Percentiles rank a stretch among this genome's conserved stretches.
These are phyloP conservation scores for Breviolum minutum DNA, from an alignment of 73 alveolate species.

Conservation along the genomic window DNA sequence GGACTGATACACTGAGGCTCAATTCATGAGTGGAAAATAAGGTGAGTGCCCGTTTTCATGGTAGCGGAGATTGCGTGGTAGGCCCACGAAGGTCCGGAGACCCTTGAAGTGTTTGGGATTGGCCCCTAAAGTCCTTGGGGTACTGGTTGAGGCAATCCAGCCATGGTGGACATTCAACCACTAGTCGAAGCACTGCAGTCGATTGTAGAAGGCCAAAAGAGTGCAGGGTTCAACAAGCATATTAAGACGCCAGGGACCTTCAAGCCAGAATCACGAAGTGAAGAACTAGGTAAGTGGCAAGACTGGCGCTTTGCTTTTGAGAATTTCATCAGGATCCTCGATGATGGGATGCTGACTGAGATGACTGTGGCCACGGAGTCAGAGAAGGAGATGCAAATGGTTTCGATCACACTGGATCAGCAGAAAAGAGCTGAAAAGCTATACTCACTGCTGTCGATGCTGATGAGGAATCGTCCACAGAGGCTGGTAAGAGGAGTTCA, in stretches of 20 bases:
- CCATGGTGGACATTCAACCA: background rate
- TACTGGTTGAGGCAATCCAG: background rate
- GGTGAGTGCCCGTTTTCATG: background rate
- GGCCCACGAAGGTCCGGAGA: background rate
- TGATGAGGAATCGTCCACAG: background rate
- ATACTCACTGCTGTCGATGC: background rate
- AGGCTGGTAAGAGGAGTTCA: background rate
- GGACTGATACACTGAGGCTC: no score
- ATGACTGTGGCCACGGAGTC: background rate
- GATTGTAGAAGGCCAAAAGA: background rate
- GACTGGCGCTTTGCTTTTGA: background rate
- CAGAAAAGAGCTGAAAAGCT: background rate
- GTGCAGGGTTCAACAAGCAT: background rate
- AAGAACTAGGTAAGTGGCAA: background rate
- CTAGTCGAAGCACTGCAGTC: background rate
- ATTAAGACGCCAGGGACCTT: background rate
- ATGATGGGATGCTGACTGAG: background rate
- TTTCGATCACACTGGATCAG: background rate
- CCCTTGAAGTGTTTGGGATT: background rate
- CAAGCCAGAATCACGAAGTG: background rate
- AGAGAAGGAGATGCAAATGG: background rate
- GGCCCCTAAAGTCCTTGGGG: background rate
- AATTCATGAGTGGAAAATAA: no score
- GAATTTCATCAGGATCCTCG: background rate
- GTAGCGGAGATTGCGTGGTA: slow-evolving; percentile 6